Evolutionary conservation across 768 basidiomycete genomes (phyloP), one percentile per base, ranked within the genome.

Genomic region (Russula olivacea): DNA sequence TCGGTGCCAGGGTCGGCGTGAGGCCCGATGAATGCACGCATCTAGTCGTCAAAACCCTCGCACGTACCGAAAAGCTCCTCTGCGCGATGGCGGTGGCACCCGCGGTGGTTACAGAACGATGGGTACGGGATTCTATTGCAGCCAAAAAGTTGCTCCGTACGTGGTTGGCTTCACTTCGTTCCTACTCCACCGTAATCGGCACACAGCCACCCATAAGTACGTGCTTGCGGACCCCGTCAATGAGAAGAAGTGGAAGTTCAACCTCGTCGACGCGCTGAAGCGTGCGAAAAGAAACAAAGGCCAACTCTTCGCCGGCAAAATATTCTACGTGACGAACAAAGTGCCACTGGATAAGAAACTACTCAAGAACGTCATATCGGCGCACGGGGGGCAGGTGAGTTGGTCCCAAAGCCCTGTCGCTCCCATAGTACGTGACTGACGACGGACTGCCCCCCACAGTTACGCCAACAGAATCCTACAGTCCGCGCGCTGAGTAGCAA

Each of bases 21-120:
- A 80, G 83, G 38, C 78, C 87, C 0, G 69, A 72, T 1, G 85
- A 91, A 58, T 91, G 88, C 69, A 96, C 92, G 0, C 91, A 95
- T 74, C 79, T 97, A 14, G 73, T 96, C 52, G 82, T 84, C 11
- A 81, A 80, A 38, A 77, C 78, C 30, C 77, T 95, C 28, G 83
- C 87, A 6, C 82, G 93, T 5, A 96, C 94, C 1, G 89, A 93
- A 70, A 97, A 96, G 72, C 89, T 96, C 71, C 77, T 97, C 0
- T 85, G 85, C 68, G 91, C 90, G 0, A 76, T 96, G 67, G 79
- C 88, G 0, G 73, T 73, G 0, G 83, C 80, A 0, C 86, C 89
- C 0, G 78, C 77, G 64, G 77, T 95, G 52, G 74, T 97, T 23
- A 81, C 78, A 3, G 79, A 80, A 57, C 76, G 81, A 38, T 97